Evolutionary conservation across 805 yeast species (phyloP).

Genomic region (Candida pseudofarinosa): DNA sequence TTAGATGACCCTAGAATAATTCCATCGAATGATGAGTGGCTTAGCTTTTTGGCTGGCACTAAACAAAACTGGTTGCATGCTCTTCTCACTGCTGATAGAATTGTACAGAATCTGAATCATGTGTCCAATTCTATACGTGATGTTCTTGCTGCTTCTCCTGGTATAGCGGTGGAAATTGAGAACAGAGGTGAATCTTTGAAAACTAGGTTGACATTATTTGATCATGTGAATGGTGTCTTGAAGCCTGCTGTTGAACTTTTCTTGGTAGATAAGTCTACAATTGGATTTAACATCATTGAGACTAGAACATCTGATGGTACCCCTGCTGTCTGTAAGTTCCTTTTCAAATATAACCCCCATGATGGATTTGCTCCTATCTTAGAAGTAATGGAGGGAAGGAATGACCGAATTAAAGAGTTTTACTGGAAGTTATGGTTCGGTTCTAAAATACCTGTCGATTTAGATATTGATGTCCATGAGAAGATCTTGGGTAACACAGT

Average conservation of each 20-base stretch:
- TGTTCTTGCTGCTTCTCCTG: constrained; percentile 69
- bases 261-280: constrained; percentile 45
- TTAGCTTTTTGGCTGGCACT: constrained; percentile 74
- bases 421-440: constrained; percentile 99
- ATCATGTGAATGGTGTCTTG: constrained; percentile 66
- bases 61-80: constrained; percentile 88
- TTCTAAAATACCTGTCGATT: constrained; percentile 50
- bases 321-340: constrained; percentile 72
- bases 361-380: constrained; percentile 95
- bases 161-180: constrained; percentile 57
- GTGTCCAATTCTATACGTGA: constrained; percentile 75
- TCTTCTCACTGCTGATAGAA: constrained; percentile 68
- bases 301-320: constrained; percentile 76
- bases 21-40: constrained; percentile 54
- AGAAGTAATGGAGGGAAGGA: constrained; percentile 88
- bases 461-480: constrained; percentile 67
- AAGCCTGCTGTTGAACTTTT: constrained; percentile 64
- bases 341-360: constrained; percentile 72
- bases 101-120: constrained; percentile 83
- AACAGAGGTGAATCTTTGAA: constrained; percentile 45
- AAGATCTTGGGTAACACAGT: constrained; percentile 67
- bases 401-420: constrained; percentile 87
- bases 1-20: constrained; percentile 5
- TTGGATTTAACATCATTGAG: constrained; percentile 76
- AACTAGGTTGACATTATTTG: constrained; percentile 62